Conservation (phyloP, 768 basidiomycete genomes). For the Leccinum longicurvipes region DNA sequence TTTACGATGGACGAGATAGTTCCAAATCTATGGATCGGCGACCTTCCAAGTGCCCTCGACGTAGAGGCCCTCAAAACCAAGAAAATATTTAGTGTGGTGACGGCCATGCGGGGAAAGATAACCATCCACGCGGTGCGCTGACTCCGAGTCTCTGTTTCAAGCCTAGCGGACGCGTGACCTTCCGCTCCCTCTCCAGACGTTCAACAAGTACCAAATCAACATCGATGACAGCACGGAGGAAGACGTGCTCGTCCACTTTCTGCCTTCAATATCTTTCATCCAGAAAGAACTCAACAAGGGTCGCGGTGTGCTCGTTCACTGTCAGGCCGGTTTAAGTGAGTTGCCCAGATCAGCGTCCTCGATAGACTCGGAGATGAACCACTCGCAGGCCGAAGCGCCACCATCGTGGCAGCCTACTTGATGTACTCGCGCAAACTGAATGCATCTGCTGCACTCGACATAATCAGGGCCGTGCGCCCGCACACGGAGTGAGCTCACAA, state of each 20-base stretch:
- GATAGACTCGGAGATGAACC: constrained; percentile 3
- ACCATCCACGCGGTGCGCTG: constrained; percentile 56
- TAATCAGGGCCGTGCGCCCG: constrained; percentile 66
- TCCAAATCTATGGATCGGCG: constrained; percentile 81
- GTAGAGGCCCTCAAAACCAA: constrained; percentile 56
- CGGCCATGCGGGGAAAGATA: constrained; percentile 67
- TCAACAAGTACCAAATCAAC: constrained; percentile 74
- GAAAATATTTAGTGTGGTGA: constrained; percentile 73
- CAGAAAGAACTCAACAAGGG: constrained; percentile 72
- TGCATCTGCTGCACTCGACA: constrained; percentile 58
- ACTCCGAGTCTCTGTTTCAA: not conserved
- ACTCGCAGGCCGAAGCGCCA: constrained; percentile 69
- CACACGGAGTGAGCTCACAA: constrained; percentile 58
- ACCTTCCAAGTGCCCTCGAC: constrained; percentile 68
- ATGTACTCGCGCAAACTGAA: constrained; percentile 70
- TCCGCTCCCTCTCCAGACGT: constrained; percentile 48
- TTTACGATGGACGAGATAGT: constrained; percentile 72
- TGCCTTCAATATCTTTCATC: constrained; percentile 81
- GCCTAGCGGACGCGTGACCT: not conserved
- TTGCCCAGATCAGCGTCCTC: constrained; percentile 11
- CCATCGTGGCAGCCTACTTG: constrained; percentile 84
- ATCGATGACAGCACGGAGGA: constrained; percentile 73
- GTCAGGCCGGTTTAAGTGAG: constrained; percentile 86
- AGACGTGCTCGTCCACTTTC: constrained; percentile 75
- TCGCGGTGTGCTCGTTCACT: constrained; percentile 82